Base-by-base conservation (phyloP, 1,284 basidiomycete species). In the Mycosarcoma mackinlayi region DNA sequence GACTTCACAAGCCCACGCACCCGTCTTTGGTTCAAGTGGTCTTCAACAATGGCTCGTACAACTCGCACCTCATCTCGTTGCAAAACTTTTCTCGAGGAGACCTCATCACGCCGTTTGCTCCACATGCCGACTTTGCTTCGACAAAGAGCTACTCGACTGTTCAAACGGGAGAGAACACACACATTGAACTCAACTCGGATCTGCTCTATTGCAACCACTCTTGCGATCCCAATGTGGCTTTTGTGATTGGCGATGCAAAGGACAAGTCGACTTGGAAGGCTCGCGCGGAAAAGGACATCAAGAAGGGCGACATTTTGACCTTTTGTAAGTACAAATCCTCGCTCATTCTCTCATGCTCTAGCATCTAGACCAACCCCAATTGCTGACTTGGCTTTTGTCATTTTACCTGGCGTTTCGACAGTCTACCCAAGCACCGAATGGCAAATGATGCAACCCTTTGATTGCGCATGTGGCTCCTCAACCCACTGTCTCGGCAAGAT, bases 341-440 rank as follows among this genome's bases (percentile, higher is more conserved):
- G n/a, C n/a, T n/a, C n/a, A n/a, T n/a, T n/a, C n/a, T n/a, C n/a
- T n/a, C n/a, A n/a, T n/a, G n/a, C n/a, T n/a, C n/a, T n/a, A n/a
- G n/a, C n/a, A n/a, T n/a, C n/a, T n/a, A n/a, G n/a, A n/a, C n/a
- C n/a, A n/a, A n/a, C n/a, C n/a, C n/a, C n/a, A n/a, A n/a, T n/a
- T n/a, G n/a, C n/a, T n/a, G n/a, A n/a, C n/a, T n/a, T n/a, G n/a
- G n/a, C n/a, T n/a, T n/a, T n/a, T n/a, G n/a, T n/a, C n/a, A n/a
- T n/a, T n/a, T n/a, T n/a, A n/a, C n/a, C n/a, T n/a, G n/a, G n/a
- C 4, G n/a, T 27, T 16, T 23, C 13, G 5, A 18, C 53, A 78
- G 77, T 81, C 68, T 81, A 81, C 48, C 79, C 79, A 21, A 70
- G 64, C 18, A 80, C 79, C 8, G 79, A 81, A 49, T 81, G 77